A percentile compares a stretch with the other conserved stretches of the same genome.
Conservation (phyloP, 1,284 basidiomycete species). For the Moniliella sp. region DNA sequence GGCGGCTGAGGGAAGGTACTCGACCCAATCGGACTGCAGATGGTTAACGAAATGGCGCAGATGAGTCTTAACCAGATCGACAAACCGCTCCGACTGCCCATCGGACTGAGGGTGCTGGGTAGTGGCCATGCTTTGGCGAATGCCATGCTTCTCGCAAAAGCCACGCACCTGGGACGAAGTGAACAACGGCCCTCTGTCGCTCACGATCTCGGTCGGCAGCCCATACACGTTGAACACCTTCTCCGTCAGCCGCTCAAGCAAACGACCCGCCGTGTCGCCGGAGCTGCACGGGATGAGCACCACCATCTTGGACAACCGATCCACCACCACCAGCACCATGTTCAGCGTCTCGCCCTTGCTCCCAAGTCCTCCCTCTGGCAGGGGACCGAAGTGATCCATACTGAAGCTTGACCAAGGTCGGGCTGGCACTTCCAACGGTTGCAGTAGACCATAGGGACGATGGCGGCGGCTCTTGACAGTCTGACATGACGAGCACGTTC, state of each 20-base stretch:
- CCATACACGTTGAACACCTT: conserved; percentile 30
- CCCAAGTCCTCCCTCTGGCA: no score
- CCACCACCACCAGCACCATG: conserved; percentile 24
- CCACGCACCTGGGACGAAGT: conserved; percentile 25
- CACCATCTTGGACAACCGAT: conserved; percentile 33
- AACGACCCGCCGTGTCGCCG: conserved; percentile 17
- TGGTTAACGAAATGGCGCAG: conserved; percentile 11
- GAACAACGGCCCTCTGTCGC: conserved; percentile 35
- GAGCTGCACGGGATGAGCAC: conserved; percentile 42
- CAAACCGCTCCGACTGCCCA: conserved; percentile 37
- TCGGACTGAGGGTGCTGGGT: conserved; percentile 35
- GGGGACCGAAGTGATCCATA: conserved; percentile 40
- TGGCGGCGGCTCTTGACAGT: no score
- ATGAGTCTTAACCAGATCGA: conserved; percentile 35
- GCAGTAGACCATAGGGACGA: no score
- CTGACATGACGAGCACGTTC: no score
- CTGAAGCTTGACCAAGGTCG: conserved; percentile 36
- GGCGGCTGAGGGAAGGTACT: conserved; percentile 1
- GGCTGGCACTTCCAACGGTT: conserved; percentile 29
- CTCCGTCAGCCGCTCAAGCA: conserved; percentile 14
- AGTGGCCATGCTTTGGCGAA: conserved; percentile 25
- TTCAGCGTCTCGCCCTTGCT: no score
- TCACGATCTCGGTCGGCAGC: conserved; percentile 30
- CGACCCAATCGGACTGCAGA: conserved; percentile 6
- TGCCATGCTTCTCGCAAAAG: conserved; percentile 8